Evolutionary conservation across 768 basidiomycete species (phyloP), one percentile per base, ranked within the genome.

Genomic region (Chalciporus pseudorubinellus): DNA sequence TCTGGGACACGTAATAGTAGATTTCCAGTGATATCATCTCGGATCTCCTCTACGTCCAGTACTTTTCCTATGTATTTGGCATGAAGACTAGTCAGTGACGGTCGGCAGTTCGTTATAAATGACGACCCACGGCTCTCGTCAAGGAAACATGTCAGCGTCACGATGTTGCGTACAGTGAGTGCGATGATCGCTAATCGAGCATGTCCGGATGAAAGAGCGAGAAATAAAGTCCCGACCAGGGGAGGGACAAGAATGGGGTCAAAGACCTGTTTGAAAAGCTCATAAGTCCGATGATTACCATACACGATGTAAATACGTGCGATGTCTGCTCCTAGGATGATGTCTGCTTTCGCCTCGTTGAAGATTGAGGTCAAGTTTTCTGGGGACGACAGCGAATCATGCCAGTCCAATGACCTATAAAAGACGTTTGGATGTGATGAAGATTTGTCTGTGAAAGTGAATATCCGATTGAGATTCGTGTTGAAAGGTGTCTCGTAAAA

Each of bases 291-390:
- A 39, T 38, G 33, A 44, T 40, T 39, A 24, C 12, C 4, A 28
- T 29, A 14, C 26, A 26, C 3, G 6, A n/a, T 29, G 21, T 33
- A 28, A 39, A 39, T 34, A 59, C 75, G 39, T 52, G 79, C 80
- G 42, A 90, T 73, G 62, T 92, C 89, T 38, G 89, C 84, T 8
- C 89, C 89, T 1, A 92, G 60, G 33, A 92, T 72, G 8, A 90
- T 48, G 44, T 87, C 82, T 2, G 79, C 72, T 6, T 73, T 62
- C 18, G 75, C 70, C 19, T 76, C 68, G 20, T 64, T 50, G 4
- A 90, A 57, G 10, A 71, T 53, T 13, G 48, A 50, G 14, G 41
- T 38, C 43, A 54, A 44, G 9, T 51, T 44, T 20, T 65, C 58
- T 19, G 63, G 58, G 4, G 52, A 36, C 29, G 76, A 72, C n/a